phyloP scores from a whole-genome alignment of 2,329 filamentous ascomycete species.

The Pseudocercospora cruenta region DNA sequence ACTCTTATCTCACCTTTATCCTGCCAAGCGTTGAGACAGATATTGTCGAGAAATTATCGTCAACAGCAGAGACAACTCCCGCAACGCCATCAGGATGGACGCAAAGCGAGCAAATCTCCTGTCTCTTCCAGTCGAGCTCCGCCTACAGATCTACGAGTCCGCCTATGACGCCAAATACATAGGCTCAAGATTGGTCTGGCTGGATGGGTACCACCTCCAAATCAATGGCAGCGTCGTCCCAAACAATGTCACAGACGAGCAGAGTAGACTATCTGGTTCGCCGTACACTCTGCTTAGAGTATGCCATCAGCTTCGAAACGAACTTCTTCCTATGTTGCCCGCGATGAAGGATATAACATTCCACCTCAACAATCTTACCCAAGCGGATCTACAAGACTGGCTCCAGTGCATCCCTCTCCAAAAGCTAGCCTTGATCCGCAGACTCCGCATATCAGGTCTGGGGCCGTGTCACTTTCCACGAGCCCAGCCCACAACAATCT shows the following conservation, averaged over 20 bases:
- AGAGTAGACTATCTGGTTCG: neutral
- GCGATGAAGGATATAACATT: neutral
- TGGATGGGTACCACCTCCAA: neutral
- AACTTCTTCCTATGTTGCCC: neutral
- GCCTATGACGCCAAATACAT: neutral
- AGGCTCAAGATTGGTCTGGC: neutral
- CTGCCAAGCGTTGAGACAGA: neutral
- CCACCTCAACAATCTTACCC: neutral
- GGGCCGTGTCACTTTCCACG: neutral
- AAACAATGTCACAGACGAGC: neutral
- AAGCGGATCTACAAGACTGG: neutral
- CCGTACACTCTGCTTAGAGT: neutral
- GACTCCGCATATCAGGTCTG: neutral
- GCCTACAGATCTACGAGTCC: constrained; percentile 1
- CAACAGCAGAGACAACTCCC: neutral
- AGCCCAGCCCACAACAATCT: neutral
- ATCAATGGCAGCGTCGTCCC: neutral
- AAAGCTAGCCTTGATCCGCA: neutral
- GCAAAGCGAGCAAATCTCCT: neutral
- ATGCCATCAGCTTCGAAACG: neutral
- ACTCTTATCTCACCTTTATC: neutral
- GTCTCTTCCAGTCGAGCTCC: constrained; percentile 1
- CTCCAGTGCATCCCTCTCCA: neutral
- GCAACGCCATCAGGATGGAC: neutral
- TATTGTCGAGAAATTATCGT: neutral